Evolutionary conservation across 2,329 filamentous ascomycete species (phyloP), one percentile per base, ranked within the genome.

Genomic region (Cladosporium sp.): DNA sequence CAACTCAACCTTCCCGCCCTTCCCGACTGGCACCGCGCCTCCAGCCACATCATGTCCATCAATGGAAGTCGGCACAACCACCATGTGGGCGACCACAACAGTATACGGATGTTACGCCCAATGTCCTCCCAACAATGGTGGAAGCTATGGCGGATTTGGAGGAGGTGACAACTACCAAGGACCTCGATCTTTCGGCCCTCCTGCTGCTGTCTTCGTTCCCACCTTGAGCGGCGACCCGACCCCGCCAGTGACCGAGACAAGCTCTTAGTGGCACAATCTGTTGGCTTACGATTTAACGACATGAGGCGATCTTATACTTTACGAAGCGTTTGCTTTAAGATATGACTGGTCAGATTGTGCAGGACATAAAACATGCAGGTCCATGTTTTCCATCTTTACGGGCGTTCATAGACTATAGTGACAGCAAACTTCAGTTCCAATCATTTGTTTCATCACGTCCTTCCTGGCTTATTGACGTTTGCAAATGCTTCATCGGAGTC

Each of bases 21-120:
- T 52, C 42, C 39, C 49, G 5, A 50, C 47, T 1, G 47, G 47
- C 12, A 55, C 52, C 15, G 45, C 58, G 20, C 35, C 49, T 42
- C 52, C 55, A 28, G 37, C 35, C 47, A 58, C 54, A 7, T 53
- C 54, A 17, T 45, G 49, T 22, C 49, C 44, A 2, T 13, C 40
- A 4, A 19, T 36, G 24, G n/a, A 8, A 32, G 19, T 55, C 40
- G 24, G 40, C 32, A 55, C 52, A 6, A 55, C 52, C 10, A 55
- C 52, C 9, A 20, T 55, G 13, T 55, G 52, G 52, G 24, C 39
- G 25, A 61, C 60, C 15, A 56, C 49, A 1, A 63, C 61, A 8
- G 10, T 36, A 1, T 58, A 51, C 34, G 62, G 62, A 36, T 65
- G 63, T 52, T 61, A 52, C 25, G 51, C 37, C 6, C 53, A 56